These are phyloP conservation scores for Rosa lucieae DNA, from an alignment of 306 rosid species.

Conservation along the genomic window DNA sequence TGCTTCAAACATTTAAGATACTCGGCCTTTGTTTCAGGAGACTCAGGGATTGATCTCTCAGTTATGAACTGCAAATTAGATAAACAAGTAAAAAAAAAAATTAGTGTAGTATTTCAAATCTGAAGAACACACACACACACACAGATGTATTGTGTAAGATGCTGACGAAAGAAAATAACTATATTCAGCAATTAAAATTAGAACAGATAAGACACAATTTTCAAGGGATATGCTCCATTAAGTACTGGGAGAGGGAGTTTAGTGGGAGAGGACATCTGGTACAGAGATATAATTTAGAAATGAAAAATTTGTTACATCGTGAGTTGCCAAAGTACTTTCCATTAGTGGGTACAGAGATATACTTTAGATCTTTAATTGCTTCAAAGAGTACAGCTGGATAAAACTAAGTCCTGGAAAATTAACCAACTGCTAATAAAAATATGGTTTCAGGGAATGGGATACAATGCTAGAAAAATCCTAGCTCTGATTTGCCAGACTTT, in stretches of 20 bases:
- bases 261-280: too few species aligned
- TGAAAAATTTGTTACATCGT: too few species aligned
- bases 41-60: constrained; percentile 42
- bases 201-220: neutral
- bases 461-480: too few species aligned
- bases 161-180: neutral
- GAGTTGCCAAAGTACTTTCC: neutral
- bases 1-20: constrained; percentile 70
- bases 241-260: too few species aligned
- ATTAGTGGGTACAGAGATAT: neutral
- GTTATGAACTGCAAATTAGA: constrained; percentile 51
- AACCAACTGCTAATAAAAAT: neutral
- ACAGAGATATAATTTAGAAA: too few species aligned
- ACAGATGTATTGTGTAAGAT: neutral
- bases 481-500: neutral
- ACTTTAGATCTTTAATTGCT: too few species aligned
- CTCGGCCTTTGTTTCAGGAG: constrained; percentile 60
- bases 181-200: neutral
- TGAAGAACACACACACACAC: neutral
- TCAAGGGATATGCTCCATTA: neutral
- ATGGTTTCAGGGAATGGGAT: neutral
- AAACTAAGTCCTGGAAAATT: neutral
- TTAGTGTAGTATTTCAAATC: neutral
- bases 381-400: neutral
- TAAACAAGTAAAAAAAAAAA: neutral